These are phyloP conservation scores for Trebouxia sp. DNA, from an alignment of 139 green algal species.

Conservation along the genomic window DNA sequence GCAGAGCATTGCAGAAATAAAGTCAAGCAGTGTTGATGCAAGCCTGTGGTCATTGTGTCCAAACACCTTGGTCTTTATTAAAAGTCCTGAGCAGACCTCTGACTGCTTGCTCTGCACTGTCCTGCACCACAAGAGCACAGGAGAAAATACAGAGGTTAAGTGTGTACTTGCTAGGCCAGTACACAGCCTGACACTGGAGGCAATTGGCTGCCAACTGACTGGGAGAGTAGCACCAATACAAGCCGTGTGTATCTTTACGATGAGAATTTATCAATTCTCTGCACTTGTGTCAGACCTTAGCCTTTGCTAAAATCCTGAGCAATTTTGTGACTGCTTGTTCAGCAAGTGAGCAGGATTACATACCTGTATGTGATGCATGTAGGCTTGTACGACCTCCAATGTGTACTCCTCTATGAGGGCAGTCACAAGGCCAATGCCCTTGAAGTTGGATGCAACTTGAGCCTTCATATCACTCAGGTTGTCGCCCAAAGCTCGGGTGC, in stretches of 20 bases:
- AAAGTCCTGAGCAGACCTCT: constrained; percentile 83
- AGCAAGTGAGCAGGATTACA: no score
- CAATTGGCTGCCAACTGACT: no score
- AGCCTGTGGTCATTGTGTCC: constrained; percentile 73
- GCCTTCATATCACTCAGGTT: constrained; percentile 94
- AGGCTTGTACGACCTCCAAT: constrained; percentile 79
- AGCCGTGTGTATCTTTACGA: no score
- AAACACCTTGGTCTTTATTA: constrained; percentile 56
- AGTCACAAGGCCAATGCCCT: constrained; percentile 85
- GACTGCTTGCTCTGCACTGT: constrained; percentile 83
- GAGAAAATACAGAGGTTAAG: no score
- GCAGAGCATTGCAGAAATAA: constrained; percentile 15
- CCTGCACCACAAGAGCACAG: no score
- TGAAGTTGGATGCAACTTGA: constrained; percentile 95
- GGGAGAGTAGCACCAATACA: no score
- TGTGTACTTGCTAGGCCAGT: no score
- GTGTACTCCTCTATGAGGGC: constrained; percentile 87
- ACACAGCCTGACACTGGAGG: no score
- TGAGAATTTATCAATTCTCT: no score
- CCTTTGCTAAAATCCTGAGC: constrained; percentile 74
- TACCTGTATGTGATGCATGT: constrained; percentile 95
- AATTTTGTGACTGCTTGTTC: constrained; percentile 85
- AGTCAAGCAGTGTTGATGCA: not conserved
- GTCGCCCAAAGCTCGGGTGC: constrained; percentile 86
- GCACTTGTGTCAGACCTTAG: constrained; percentile 72